phyloP scores from a whole-genome alignment of 345 rosid genomes.

The Erysimum cheiranthoides region DNA sequence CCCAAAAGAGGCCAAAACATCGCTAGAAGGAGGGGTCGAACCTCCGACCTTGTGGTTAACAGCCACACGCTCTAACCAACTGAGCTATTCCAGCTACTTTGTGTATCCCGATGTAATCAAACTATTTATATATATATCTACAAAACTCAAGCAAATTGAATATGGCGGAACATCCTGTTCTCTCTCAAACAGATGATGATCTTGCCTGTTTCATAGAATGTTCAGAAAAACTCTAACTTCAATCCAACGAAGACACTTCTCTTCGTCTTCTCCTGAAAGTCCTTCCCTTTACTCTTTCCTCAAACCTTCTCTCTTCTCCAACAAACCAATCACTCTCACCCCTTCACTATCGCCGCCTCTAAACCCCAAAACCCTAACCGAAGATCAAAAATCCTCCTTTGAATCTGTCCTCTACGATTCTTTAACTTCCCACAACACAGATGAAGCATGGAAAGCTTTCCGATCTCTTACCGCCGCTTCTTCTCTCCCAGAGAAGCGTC shows the following conservation, averaged over 20 bases:
- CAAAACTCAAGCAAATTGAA: conserved; percentile 9
- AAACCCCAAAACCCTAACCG: conserved; percentile 53
- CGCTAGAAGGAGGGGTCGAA: conserved; percentile 69
- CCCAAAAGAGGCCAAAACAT: background rate
- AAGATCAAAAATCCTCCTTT: conserved; percentile 51
- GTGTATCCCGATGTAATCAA: accelerated
- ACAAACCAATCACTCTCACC: conserved; percentile 42
- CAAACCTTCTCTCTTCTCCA: conserved; percentile 69
- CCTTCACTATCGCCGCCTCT: conserved; percentile 33
- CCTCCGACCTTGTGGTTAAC: conserved; percentile 94
- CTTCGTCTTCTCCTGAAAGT: conserved; percentile 51
- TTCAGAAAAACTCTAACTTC: conserved; percentile 50
- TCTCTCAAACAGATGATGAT: conserved; percentile 20
- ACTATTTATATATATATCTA: accelerated
- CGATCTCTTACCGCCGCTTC: conserved; percentile 65
- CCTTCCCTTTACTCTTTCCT: conserved; percentile 80
- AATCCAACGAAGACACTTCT: conserved; percentile 44
- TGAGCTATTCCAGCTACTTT: conserved; percentile 75
- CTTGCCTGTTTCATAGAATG: conserved; percentile 41
- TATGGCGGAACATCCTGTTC: conserved; percentile 24
- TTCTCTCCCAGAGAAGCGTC: conserved; percentile 59
- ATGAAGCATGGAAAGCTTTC: conserved; percentile 87
- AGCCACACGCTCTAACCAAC: conserved; percentile 92
- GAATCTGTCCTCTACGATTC: conserved; percentile 67
- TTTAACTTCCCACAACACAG: conserved; percentile 56